Conservation (phyloP, 495 filamentous ascomycete species). For the Tuber microsphaerosporum region DNA sequence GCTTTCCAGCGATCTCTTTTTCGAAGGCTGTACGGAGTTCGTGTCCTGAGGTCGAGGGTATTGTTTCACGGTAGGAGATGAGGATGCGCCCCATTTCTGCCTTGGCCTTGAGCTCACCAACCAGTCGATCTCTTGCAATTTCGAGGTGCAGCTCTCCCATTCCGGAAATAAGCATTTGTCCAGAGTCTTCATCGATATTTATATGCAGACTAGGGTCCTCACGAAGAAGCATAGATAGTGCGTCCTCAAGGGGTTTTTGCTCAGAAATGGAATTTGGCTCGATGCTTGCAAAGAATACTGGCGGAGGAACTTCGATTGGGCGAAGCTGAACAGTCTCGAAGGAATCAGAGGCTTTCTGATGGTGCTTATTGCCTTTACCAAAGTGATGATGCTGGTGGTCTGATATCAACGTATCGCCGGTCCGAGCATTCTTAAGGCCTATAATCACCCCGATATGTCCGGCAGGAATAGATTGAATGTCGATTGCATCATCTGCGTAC, state of each 20-base stretch:
- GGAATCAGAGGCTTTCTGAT: slow-evolving; percentile 13
- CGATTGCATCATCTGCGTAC: slow-evolving; percentile 81
- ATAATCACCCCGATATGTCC: slow-evolving; percentile 96
- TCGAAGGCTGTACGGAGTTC: slow-evolving; percentile 61
- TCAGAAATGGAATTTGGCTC: slow-evolving; percentile 75
- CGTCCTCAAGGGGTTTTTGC: slow-evolving; percentile 68
- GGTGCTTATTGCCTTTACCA: slow-evolving; percentile 22
- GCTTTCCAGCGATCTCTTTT: slow-evolving; percentile 69
- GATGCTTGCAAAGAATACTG: slow-evolving; percentile 89
- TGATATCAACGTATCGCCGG: slow-evolving; percentile 83
- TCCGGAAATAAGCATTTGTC: slow-evolving; percentile 83
- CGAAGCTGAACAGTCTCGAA: slow-evolving; percentile 63
- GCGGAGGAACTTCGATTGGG: slow-evolving; percentile 81
- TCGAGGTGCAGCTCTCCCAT: slow-evolving; percentile 99
- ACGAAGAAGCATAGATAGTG: slow-evolving; percentile 66
- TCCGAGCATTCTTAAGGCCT: slow-evolving; percentile 81
- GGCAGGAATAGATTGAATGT: slow-evolving; percentile 67
- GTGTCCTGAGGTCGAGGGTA: slow-evolving; percentile 49
- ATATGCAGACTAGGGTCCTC: slow-evolving; percentile 94
- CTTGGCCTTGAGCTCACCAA: slow-evolving; percentile 81
- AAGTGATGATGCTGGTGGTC: slow-evolving; percentile 4
- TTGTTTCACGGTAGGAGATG: slow-evolving; percentile 85
- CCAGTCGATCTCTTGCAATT: slow-evolving; percentile 78
- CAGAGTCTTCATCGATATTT: slow-evolving; percentile 76
- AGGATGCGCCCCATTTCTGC: slow-evolving; percentile 87